Evolutionary conservation across 371 early-diverging fungal genomes (phyloP).

Genomic region (Mortierella sp.): DNA sequence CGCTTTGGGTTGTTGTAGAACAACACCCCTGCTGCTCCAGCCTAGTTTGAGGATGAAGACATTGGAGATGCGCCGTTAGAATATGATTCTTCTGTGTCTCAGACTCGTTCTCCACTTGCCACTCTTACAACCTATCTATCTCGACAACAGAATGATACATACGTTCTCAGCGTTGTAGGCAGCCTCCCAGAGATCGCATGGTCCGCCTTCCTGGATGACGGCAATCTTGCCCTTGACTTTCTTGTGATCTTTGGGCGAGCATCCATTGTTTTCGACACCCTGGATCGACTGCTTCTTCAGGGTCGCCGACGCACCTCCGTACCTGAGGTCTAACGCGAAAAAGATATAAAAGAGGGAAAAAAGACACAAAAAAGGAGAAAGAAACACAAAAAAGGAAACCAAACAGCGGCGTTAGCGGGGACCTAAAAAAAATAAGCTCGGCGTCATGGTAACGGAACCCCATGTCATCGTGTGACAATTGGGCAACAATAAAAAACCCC

Average conservation of each 20-base stretch:
- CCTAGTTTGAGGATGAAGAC: slow-evolving; percentile 13
- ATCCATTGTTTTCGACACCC: slow-evolving; percentile 47
- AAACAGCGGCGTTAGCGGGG: slow-evolving; percentile 8
- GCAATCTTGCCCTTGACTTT: slow-evolving; percentile 53
- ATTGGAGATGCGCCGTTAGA: background rate
- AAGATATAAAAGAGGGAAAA: too few relatives aligned
- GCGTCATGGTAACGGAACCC: background rate
- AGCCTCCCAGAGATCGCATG: slow-evolving; percentile 54
- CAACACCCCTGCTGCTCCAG: slow-evolving; percentile 52
- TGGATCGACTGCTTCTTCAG: slow-evolving; percentile 44
- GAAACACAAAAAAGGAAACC: background rate
- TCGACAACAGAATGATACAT: background rate
- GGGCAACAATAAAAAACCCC: background rate
- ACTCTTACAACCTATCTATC: background rate
- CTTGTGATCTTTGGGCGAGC: slow-evolving; percentile 39
- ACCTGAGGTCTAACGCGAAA: slow-evolving; percentile 51
- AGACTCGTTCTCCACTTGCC: background rate
- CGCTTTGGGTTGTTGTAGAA: slow-evolving; percentile 56
- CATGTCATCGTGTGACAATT: slow-evolving; percentile 9
- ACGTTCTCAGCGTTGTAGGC: slow-evolving; percentile 60
- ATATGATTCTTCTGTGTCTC: background rate
- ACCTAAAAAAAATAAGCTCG: background rate
- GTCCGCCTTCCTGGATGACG: slow-evolving; percentile 51
- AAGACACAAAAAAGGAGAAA: too few relatives aligned
- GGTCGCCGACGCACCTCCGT: slow-evolving; percentile 55